Percentiles rank a stretch among this genome's conserved stretches.
Evolutionary conservation across 169 alveolate genomes (phyloP).

Genomic region (Plasmodium chabaudi): DNA sequence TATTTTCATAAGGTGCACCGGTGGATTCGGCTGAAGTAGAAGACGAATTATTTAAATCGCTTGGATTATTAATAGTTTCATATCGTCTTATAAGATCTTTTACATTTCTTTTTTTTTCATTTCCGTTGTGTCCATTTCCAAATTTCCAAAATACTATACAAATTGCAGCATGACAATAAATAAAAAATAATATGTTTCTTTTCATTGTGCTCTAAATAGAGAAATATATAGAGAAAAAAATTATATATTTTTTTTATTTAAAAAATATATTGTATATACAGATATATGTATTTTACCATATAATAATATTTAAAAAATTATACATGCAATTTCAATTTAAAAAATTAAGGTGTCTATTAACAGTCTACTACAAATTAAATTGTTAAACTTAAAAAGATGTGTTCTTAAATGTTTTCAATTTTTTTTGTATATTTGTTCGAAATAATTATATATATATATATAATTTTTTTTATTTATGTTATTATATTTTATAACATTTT

Average conservation of each 20-base stretch:
- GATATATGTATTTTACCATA: not conserved
- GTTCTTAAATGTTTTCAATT: too few species aligned
- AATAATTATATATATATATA: too few species aligned
- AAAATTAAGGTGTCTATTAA: too few species aligned
- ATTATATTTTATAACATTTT: too few species aligned
- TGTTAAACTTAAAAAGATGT: too few species aligned
- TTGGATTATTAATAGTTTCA: not conserved
- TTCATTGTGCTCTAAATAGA: conserved; percentile 1
- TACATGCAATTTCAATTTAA: too few species aligned
- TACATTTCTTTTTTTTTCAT: conserved; percentile 4
- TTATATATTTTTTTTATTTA: too few species aligned
- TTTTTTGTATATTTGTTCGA: too few species aligned
- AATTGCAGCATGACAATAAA: not conserved
- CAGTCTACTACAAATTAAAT: too few species aligned
- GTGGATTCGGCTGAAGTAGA: not conserved
- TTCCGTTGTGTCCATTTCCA: conserved; percentile 25
- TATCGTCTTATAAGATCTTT: conserved; percentile 22
- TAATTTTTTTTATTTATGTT: too few species aligned
- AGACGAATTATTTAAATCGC: not conserved
- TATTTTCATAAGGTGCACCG: not conserved
- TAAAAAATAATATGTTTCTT: conserved; percentile 13
- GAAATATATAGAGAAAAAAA: not conserved
- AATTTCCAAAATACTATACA: conserved; percentile 16
- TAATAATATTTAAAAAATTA: too few species aligned
- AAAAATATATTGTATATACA: not conserved